Percentiles rank a stretch among this genome's conserved stretches.
Conservation (phyloP, 257 asterid genomes). For the Leonotis leonurus region DNA sequence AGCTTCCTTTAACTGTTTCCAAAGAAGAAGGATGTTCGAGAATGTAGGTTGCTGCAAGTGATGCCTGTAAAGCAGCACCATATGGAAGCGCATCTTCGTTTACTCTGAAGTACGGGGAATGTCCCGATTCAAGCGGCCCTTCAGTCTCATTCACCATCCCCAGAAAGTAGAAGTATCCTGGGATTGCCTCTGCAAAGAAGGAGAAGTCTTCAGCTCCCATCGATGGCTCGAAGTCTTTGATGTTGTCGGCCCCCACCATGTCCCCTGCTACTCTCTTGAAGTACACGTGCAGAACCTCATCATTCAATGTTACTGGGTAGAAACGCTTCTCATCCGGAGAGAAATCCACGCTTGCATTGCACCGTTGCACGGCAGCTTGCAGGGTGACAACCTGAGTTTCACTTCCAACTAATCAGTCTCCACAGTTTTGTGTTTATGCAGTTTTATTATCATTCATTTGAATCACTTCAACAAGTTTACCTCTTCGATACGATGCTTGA, state of each 20-base stretch:
- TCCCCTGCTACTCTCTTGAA: constrained; percentile 54
- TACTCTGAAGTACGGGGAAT: constrained; percentile 62
- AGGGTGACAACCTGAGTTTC: constrained; percentile 55
- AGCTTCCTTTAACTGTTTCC: too few species aligned
- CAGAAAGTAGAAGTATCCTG: constrained; percentile 68
- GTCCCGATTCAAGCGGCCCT: constrained; percentile 32
- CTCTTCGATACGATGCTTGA: constrained; percentile 71
- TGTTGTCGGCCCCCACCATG: constrained; percentile 45
- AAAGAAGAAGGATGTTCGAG: constrained; percentile 11
- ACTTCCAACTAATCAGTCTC: too few species aligned
- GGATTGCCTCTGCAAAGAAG: constrained; percentile 60
- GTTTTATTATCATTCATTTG: too few species aligned
- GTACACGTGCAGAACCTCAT: constrained; percentile 42
- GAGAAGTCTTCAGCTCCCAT: constrained; percentile 93
- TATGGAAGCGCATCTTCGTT: constrained; percentile 67
- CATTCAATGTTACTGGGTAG: constrained; percentile 72
- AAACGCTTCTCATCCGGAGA: constrained; percentile 30
- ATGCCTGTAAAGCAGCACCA: constrained; percentile 95
- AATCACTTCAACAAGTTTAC: constrained; percentile 28
- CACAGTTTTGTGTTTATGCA: too few species aligned
- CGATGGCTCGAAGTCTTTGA: constrained; percentile 50
- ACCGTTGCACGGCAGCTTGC: constrained; percentile 87
- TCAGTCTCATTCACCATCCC: constrained; percentile 57
- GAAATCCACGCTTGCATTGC: constrained; percentile 71
- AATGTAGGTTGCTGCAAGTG: constrained; percentile 58